Evolutionary conservation across 1,284 basidiomycete species (phyloP), one percentile per base, ranked within the genome.

Genomic region (Mrakiaceae sp.): DNA sequence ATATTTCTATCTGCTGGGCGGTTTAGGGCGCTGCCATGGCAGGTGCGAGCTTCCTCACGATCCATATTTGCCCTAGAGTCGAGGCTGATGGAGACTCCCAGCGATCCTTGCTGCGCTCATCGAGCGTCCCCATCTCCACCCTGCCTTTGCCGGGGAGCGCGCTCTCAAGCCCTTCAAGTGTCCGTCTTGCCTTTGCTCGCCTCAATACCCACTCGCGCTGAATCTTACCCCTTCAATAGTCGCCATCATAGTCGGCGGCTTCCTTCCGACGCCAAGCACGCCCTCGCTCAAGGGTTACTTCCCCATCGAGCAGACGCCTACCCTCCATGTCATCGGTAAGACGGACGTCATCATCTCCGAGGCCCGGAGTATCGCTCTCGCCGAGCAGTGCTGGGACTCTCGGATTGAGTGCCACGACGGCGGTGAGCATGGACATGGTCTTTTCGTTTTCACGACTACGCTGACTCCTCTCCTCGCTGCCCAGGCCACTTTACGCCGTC

Each of bases 331-430:
- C 14, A 78, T 91, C 5, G 91, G 92, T 4, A 81, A 79, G 70
- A 90, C 81, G 55, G 91, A 95, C 70, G 82, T 90, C 11, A 81
- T 95, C 50, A 87, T 95, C 3, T 77, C 84, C 3, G 83, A 84
- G 69, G 90, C 88, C 71, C 79, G 87, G 40, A 82, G 87, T 3
- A 79, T 80, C 68, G 76, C 78, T 8, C 59, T 60, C 14, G 59
- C 47, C 11, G 40, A 60, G n/a, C 2, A 16, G n/a, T 62, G 60
- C 42, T 43, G 44, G 16, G 60, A 64, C 10, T 66, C 70, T 3
- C 67, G 76, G 48, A 70, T 77, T 16, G 76, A 78, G 68, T 64
- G 70, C n/a, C 77, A 78, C 67, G 74, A 75, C n/a, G 77, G 77
- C 48, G 75, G 72, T 73, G 62, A 63, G 70, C 14, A 27, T 11